phyloP scores from a whole-genome alignment of 352 stramenopile genomes.

The Phytophthora hybrid region DNA sequence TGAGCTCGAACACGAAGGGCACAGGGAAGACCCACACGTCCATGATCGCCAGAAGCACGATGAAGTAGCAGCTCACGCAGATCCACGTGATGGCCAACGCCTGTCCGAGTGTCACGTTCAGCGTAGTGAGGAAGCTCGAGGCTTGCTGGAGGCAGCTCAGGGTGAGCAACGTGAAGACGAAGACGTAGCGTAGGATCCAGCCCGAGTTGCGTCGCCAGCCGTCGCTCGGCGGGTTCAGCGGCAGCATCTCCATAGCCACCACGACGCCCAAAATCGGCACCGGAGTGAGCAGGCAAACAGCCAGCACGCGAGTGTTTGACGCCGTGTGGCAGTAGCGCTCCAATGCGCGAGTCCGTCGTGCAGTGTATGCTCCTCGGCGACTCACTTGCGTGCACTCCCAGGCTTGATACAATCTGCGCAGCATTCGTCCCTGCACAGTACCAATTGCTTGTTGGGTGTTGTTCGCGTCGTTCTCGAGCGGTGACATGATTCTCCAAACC shows the following conservation, averaged over 20 bases:
- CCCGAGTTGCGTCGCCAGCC: slow-evolving; percentile 25
- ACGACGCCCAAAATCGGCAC: slow-evolving; percentile 17
- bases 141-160: slow-evolving; percentile 25
- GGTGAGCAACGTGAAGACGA: slow-evolving; percentile 23
- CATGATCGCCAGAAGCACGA: slow-evolving; percentile 29
- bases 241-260: slow-evolving; percentile 20
- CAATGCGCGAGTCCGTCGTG: slow-evolving; percentile 10
- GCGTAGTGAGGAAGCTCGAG: slow-evolving; percentile 12
- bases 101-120: slow-evolving; percentile 28
- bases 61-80: slow-evolving; percentile 29
- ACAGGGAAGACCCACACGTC: slow-evolving; percentile 34
- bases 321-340: slow-evolving; percentile 21
- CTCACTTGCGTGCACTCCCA: slow-evolving; percentile 22
- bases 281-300: slow-evolving; percentile 25
- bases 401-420: neutral
- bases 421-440: neutral
- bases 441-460: no score
- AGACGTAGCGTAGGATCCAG: slow-evolving; percentile 22
- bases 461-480: neutral
- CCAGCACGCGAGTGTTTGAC: slow-evolving; percentile 13
- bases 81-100: slow-evolving; percentile 25
- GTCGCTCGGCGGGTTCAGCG: slow-evolving; percentile 16
- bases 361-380: slow-evolving; percentile 18
- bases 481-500: neutral
- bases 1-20: slow-evolving; percentile 40